Conservation (phyloP, 2,329 filamentous ascomycete genomes). For the Monilinia fructigena region DNA sequence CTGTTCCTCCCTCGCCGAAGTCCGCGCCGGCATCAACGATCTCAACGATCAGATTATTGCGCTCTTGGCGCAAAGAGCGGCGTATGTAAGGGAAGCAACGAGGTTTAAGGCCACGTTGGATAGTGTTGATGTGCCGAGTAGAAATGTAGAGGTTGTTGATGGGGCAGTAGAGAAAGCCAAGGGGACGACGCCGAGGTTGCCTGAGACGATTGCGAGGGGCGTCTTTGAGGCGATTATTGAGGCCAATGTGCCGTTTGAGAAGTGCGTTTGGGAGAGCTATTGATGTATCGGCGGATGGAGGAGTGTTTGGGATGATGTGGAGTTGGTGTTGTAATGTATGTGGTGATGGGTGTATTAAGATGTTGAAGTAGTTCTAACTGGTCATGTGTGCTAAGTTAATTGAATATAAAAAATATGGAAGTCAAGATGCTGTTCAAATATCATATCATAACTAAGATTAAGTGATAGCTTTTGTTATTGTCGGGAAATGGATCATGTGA, state of each 20-base stretch:
- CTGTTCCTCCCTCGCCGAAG: slow-evolving; percentile 26
- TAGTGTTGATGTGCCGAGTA: slow-evolving; percentile 25
- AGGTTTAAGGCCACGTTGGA: slow-evolving; percentile 28
- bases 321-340: rapidly evolving
- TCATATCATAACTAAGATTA: no score
- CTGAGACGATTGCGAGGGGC: slow-evolving; percentile 24
- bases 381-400: no score
- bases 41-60: slow-evolving; percentile 24
- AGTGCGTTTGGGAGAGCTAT: slow-evolving; percentile 24
- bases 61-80: slow-evolving; percentile 26
- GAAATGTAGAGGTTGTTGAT: slow-evolving; percentile 26
- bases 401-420: no score
- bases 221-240: slow-evolving; percentile 29
- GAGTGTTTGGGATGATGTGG: no score
- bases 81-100: slow-evolving; percentile 29
- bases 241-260: slow-evolving; percentile 28
- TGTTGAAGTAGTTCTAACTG: no score
- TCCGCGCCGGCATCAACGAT: slow-evolving; percentile 26
- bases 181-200: slow-evolving; percentile 15
- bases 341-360: background rate
- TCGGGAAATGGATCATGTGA: no score
- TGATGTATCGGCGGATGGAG: background rate
- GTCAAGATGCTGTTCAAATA: no score
- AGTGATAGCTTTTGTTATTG: no score
- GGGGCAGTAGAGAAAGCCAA: slow-evolving; percentile 23